Evolutionary conservation across 192 early-diverging fungal genomes (phyloP), one percentile per base, ranked within the genome.

Genomic region (Backusella circina): DNA sequence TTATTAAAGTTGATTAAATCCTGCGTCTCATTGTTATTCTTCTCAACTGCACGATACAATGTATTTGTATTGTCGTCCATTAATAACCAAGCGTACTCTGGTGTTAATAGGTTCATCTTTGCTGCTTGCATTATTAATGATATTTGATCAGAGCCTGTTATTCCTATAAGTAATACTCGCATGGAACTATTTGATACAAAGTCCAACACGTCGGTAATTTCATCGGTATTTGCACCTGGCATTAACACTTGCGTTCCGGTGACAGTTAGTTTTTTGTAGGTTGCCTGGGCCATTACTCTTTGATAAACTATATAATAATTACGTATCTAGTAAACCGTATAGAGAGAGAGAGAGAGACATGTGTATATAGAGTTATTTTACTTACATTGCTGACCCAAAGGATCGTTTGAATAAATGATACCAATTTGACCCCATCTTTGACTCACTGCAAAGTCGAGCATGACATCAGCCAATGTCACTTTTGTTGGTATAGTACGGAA

Each of bases 401-500:
- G 28, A 30, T 82, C 80, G 33, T 83, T 79, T 2, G 79, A 76
- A 47, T 86, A 86, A 61, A 86, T 78, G 18, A 86, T 76, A 3
- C 80, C 81, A 30, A 86, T 72, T 1, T 74, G 78, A 21, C 69
- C 70, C 85, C 85, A 86, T 21, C 80, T 77, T 28, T 82, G 80
- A 35, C 67, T 79, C 1, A 77, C 80, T 18, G 78, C 75, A 76
- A 84, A 86, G 15, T 81, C 75, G 31, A 86, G 66, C 76, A 84
- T 84, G 28, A 79, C 81, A 33, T 77, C 76, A 38, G 79, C 80
- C 68, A 79, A 65, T 67, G 84, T 84, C 26, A 80, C 26, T 65
- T 84, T 79, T 26, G 85, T 86, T 5, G 83, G 85, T 30, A 86
- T 84, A 0, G 85, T 86, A 68, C 85, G 79, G 74, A 77, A 84